Percentiles rank a stretch among this genome's conserved stretches.
These are phyloP conservation scores for Begonia fuchsioides DNA, from an alignment of 306 rosid genomes.

Conservation along the genomic window DNA sequence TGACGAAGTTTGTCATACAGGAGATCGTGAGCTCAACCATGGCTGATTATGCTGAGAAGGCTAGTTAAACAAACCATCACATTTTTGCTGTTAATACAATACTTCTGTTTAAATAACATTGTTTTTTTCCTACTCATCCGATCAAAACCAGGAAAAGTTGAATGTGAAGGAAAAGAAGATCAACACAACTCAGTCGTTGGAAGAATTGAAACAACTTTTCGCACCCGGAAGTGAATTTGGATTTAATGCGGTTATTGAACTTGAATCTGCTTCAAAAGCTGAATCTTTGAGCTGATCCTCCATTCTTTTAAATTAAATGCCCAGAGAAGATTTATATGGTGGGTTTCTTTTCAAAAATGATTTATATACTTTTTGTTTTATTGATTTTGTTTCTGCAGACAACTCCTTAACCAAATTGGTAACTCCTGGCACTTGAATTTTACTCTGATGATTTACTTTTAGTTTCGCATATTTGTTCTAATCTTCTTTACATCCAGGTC, in stretches of 20 bases:
- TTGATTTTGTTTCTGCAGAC: too few relatives aligned
- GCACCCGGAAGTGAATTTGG: constrained; percentile 54
- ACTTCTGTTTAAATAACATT: too few relatives aligned
- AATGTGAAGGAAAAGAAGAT: constrained; percentile 58
- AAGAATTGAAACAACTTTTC: constrained; percentile 45
- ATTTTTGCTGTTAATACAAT: background rate
- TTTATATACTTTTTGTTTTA: too few relatives aligned
- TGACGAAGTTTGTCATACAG: constrained; percentile 57
- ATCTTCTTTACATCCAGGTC: too few relatives aligned
- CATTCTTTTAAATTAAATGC: background rate
- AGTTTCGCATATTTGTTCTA: too few relatives aligned
- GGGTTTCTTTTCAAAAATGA: background rate
- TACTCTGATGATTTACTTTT: too few relatives aligned
- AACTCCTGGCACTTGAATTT: too few relatives aligned
- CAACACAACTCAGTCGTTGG: constrained; percentile 48
- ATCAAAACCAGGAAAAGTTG: constrained; percentile 48
- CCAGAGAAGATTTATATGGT: background rate
- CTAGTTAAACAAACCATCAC: constrained; percentile 16
- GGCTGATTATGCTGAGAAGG: constrained; percentile 62
- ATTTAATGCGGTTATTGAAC: constrained; percentile 51
- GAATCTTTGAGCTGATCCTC: constrained; percentile 3
- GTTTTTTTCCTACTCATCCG: background rate
- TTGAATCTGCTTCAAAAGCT: constrained; percentile 20
- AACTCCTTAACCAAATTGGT: too few relatives aligned
- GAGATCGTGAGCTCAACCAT: constrained; percentile 64